phyloP scores from a whole-genome alignment of 2,329 filamentous ascomycete species.

The Calonectria fujianensis region DNA sequence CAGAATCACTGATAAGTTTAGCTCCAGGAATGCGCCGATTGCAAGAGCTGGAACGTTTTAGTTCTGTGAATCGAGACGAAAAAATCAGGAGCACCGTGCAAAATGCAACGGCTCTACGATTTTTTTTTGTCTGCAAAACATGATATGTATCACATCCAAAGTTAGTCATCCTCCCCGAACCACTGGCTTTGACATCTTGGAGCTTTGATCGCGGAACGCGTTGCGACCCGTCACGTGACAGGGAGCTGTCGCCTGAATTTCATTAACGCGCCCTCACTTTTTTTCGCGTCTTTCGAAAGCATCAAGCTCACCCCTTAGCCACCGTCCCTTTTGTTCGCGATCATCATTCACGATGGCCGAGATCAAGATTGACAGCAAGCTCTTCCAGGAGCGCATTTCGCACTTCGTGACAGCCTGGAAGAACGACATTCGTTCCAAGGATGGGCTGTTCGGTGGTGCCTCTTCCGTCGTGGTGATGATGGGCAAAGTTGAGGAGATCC shows the following conservation, averaged over 20 bases:
- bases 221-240: constrained; percentile 60
- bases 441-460: constrained; percentile 89
- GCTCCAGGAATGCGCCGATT: not conserved
- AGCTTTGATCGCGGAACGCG: constrained; percentile 55
- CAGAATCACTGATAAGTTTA: not conserved
- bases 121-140: not conserved
- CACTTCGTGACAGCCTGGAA: constrained; percentile 95
- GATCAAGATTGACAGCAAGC: constrained; percentile 95
- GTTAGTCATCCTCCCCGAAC: constrained; percentile 5
- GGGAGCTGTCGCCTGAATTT: constrained; percentile 50
- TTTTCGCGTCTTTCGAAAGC: constrained; percentile 61
- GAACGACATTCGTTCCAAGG: constrained; percentile 91
- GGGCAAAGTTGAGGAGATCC: constrained; percentile 94
- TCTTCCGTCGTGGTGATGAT: constrained; percentile 92
- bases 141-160: not conserved
- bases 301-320: constrained; percentile 52
- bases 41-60: not conserved
- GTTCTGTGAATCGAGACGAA: not conserved
- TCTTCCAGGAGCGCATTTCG: constrained; percentile 94
- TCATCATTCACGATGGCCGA: constrained; percentile 77
- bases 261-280: constrained; percentile 67
- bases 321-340: constrained; percentile 55
- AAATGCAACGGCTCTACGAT: not conserved
- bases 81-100: not conserved
- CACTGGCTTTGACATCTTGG: constrained; percentile 23